A percentile compares a stretch with the other conserved stretches of the same genome.
phyloP scores from a whole-genome alignment of 768 basidiomycete genomes.

The Dentipellis sp. region DNA sequence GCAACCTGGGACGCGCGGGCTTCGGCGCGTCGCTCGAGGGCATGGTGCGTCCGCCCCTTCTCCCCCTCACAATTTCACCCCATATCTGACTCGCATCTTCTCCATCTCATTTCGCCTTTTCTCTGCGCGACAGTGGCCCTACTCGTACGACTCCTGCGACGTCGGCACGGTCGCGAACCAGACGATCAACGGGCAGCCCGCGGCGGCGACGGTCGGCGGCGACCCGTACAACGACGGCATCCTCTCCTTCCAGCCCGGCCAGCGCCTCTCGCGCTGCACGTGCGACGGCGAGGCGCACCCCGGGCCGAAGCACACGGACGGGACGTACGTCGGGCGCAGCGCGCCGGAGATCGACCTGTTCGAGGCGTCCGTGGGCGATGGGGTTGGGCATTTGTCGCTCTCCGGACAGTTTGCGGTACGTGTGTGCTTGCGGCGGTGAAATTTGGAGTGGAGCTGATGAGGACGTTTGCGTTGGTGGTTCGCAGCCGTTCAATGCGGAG shows the following conservation, averaged over 20 bases:
- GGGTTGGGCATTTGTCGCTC: constrained; percentile 12
- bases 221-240: constrained; percentile 41
- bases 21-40: constrained; percentile 85
- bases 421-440: background rate
- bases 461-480: too few species aligned
- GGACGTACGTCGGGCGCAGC: constrained; percentile 50
- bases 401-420: constrained; percentile 14
- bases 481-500: constrained; percentile 10
- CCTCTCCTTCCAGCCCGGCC: constrained; percentile 82
- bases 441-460: background rate
- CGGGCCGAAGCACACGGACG: constrained; percentile 41
- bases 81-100: too few species aligned
- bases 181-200: constrained; percentile 56
- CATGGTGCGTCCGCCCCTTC: constrained; percentile 38
- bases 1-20: constrained; percentile 79
- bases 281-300: constrained; percentile 41
- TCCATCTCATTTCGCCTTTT: too few species aligned
- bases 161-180: constrained; percentile 87
- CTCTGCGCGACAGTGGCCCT: constrained; percentile 79
- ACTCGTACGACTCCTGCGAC: constrained; percentile 80
- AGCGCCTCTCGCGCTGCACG: constrained; percentile 24
- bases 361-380: constrained; percentile 36
- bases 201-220: constrained; percentile 50
- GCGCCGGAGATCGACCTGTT: constrained; percentile 70
- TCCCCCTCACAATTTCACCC: too few species aligned